Conservation (phyloP, 2,329 filamentous ascomycete species). For the Monilinia laxa region DNA sequence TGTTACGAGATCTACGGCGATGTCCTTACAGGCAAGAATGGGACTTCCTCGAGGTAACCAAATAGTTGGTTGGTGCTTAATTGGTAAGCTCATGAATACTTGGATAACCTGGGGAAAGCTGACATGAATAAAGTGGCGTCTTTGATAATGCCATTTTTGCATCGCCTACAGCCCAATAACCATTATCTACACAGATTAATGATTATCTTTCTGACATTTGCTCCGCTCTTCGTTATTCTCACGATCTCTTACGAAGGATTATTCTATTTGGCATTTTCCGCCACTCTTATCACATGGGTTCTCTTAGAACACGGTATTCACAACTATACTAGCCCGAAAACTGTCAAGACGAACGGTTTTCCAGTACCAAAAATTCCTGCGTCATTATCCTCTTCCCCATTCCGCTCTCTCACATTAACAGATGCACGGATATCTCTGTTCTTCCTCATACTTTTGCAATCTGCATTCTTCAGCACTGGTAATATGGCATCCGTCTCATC, state of each 20-base stretch:
- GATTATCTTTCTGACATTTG: conserved; percentile 88
- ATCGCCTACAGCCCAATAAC: conserved; percentile 74
- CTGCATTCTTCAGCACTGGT: conserved; percentile 94
- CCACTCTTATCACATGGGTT: conserved; percentile 83
- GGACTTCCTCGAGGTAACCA: conserved; percentile 88
- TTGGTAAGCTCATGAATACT: conserved; percentile 53
- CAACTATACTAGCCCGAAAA: conserved; percentile 41
- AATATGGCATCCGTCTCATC: conserved; percentile 93
- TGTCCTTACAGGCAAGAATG: conserved; percentile 78
- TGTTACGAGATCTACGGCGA: conserved; percentile 82
- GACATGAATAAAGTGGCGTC: conserved; percentile 58
- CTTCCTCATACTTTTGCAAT: conserved; percentile 92
- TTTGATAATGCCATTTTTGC: conserved; percentile 75
- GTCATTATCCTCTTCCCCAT: conserved; percentile 36
- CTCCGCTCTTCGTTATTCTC: conserved; percentile 90
- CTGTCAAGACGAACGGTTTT: conserved; percentile 28
- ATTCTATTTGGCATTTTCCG: conserved; percentile 88
- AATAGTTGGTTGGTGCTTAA: conserved; percentile 76
- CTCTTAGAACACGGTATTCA: conserved; percentile 82
- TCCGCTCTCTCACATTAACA: conserved; percentile 70
- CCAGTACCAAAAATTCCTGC: conserved; percentile 28
- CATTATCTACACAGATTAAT: conserved; percentile 89
- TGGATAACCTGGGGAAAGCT: conserved; percentile 24
- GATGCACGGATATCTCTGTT: conserved; percentile 89
- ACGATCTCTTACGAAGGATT: conserved; percentile 97